A percentile compares a stretch with the other conserved stretches of the same genome.
These are phyloP conservation scores for Phalaenopsis aphrodite DNA, from an alignment of 106 monocot genomes.

Conservation along the genomic window DNA sequence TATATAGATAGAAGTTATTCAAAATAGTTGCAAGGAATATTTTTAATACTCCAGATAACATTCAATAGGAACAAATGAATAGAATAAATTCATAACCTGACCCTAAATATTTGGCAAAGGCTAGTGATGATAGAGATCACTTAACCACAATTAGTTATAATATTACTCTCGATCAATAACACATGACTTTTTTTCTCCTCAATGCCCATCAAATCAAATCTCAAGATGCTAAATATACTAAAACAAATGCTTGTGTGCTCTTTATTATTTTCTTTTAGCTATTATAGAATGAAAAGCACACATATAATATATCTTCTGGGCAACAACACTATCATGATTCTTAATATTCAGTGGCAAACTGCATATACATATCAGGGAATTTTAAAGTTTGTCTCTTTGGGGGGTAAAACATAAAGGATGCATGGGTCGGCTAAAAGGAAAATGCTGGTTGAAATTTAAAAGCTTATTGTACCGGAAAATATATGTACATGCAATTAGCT, in stretches of 20 bases:
- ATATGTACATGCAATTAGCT: not conserved
- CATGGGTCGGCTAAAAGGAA: not conserved
- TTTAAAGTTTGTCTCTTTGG: not conserved
- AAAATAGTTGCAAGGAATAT: too few species aligned
- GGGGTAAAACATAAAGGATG: not conserved
- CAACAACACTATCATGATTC: not conserved
- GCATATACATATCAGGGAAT: not conserved
- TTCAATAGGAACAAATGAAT: too few species aligned
- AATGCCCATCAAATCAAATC: not conserved
- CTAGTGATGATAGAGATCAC: too few species aligned
- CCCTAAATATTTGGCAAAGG: too few species aligned
- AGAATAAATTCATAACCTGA: too few species aligned
- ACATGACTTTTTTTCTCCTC: not conserved
- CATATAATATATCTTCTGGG: not conserved
- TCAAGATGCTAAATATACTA: not conserved
- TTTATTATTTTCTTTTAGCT: not conserved
- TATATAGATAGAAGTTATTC: too few species aligned
- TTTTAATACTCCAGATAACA: too few species aligned
- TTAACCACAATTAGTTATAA: too few species aligned
- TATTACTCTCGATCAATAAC: not conserved
- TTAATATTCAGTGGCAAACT: not conserved
- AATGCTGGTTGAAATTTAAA: not conserved
- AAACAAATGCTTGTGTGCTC: not conserved
- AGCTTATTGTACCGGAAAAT: not conserved
- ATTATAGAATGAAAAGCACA: not conserved